A percentile compares a stretch with the other conserved stretches of the same genome.
phyloP scores from a whole-genome alignment of 208 protist genomes.

The Acanthamoeba culbertsoni region DNA sequence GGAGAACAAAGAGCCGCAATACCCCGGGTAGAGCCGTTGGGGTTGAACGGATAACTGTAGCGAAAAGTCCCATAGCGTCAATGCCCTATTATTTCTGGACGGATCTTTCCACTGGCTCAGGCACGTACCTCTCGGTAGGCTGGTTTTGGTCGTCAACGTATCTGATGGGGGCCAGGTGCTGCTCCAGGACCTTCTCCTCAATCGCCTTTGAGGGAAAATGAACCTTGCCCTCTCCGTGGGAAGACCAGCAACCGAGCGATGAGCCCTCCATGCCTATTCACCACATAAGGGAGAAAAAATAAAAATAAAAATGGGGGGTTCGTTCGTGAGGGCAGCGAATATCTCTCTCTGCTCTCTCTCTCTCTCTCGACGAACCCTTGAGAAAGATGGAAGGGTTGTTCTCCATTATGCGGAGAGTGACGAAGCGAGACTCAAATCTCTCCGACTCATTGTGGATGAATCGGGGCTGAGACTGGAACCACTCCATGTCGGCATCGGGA shows the following conservation, averaged over 20 bases:
- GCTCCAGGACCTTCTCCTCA: slow-evolving; percentile 41
- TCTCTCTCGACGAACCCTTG: no score
- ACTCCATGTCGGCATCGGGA: neutral
- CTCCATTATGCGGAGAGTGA: slow-evolving; percentile 69
- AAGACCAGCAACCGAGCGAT: slow-evolving; percentile 78
- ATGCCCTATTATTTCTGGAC: neutral
- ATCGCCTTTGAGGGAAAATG: slow-evolving; percentile 68
- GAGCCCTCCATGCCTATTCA: slow-evolving; percentile 70
- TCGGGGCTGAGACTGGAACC: slow-evolving; percentile 72
- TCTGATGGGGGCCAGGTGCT: slow-evolving; percentile 75
- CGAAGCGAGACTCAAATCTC: slow-evolving; percentile 79
- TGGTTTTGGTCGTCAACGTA: slow-evolving; percentile 77
- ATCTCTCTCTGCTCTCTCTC: no score
- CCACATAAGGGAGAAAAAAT: neutral
- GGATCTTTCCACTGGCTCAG: slow-evolving; percentile 68
- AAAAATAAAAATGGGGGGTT: no score
- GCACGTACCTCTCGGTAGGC: slow-evolving; percentile 71
- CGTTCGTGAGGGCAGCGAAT: no score
- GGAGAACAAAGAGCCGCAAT: slow-evolving; percentile 80
- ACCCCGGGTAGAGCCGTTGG: slow-evolving; percentile 78
- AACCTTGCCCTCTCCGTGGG: slow-evolving; percentile 81
- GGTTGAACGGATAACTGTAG: slow-evolving; percentile 84
- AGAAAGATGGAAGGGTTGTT: slow-evolving; percentile 75
- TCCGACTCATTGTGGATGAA: slow-evolving; percentile 82
- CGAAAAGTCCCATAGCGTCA: neutral